Percentiles rank a stretch among this genome's conserved stretches.
phyloP scores from a whole-genome alignment of 2,329 filamentous ascomycete species.

The Bipolaris zeicola region DNA sequence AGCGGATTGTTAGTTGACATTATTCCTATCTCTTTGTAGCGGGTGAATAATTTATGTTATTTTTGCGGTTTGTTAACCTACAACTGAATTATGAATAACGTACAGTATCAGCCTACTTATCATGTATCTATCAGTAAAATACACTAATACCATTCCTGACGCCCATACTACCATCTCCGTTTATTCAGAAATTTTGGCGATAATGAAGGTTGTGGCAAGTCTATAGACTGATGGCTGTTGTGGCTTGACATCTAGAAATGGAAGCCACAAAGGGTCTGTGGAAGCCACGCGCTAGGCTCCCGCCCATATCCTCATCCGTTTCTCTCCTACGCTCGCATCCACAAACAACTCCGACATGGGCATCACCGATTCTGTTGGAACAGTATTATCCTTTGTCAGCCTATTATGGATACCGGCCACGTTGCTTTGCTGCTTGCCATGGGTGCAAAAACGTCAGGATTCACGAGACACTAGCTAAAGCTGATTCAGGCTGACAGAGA shows the following conservation, averaged over 20 bases:
- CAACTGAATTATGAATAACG: no score
- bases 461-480: neutral
- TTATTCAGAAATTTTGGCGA: neutral
- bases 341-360: constrained; percentile 25
- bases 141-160: no score
- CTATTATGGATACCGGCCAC: constrained; percentile 44
- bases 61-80: no score
- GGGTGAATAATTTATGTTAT: no score
- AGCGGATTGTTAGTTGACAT: no score
- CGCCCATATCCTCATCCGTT: neutral
- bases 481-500: constrained; percentile 7
- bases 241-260: neutral
- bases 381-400: constrained; percentile 37
- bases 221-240: neutral
- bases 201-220: neutral
- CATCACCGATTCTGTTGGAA: constrained; percentile 24
- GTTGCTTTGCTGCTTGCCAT: constrained; percentile 44
- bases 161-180: no score
- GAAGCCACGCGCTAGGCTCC: constrained; percentile 8
- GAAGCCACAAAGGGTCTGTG: constrained; percentile 2
- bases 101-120: no score
- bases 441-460: constrained; percentile 42
- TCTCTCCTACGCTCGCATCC: constrained; percentile 6
- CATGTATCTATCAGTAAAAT: no score
- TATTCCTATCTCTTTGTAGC: no score